Evolutionary conservation across 2,329 filamentous ascomycete species (phyloP), one percentile per base, ranked within the genome.

Genomic region (Ascochyta koolunga): DNA sequence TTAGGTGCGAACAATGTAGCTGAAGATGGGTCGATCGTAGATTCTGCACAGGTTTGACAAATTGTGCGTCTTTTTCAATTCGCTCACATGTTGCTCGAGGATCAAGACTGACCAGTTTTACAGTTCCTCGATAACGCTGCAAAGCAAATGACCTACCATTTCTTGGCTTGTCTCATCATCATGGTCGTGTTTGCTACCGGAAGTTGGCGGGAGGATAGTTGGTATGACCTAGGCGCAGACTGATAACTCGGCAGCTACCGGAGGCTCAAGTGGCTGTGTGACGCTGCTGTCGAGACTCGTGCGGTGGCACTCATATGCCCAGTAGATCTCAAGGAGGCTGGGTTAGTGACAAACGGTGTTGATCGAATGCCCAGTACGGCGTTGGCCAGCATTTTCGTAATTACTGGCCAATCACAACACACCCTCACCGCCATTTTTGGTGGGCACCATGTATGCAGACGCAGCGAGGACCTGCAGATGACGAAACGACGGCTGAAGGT

Each of bases 401-500:
- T 53, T 56, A 46, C 45, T 43, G 59, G 38, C 71, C 70, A 74
- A 74, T 72, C 46, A 65, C 48, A 59, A 49, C 25, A 24, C 45
- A 62, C 58, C 54, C 62, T 60, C 72, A 74, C 72, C 72, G 72
- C 72, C 60, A 67, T 65, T 73, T 70, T 59, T 51, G 45, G 56
- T 61, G 50, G 60, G 60, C 33, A 43, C 50, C 22, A 46, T 58
- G 32, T 57, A 66, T 64, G 66, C 65, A 67, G 68, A 69, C 61
- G 50, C 49, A 62, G 55, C 55, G 57, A 58, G 48, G 53, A 52
- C 47, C 57, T 54, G 58, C 60, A 59, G 56, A 66, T 68, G 65
- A 67, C 66, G 67, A 45, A 47, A 57, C 52, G 22, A 58, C 56
- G 54, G 56, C 50, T 50, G 29, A 27, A 32, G 29, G 38, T 40